Evolutionary conservation across 257 asterid species (phyloP), one percentile per base, ranked within the genome.

Genomic region (Plantago ovata): DNA sequence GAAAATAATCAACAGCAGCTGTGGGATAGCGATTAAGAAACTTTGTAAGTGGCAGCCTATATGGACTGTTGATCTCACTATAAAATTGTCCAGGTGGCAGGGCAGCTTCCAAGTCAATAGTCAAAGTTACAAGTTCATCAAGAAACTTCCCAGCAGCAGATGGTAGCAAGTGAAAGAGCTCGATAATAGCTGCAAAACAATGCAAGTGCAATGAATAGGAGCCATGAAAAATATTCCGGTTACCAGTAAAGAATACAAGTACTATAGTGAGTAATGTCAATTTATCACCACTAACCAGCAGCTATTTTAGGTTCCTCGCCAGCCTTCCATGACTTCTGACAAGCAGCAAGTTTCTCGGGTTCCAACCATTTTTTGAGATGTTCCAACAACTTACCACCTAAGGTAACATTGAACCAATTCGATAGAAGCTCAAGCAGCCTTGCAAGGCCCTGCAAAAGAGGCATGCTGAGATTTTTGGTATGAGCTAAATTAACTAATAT

Each of bases 281-380:
- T 20, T 50, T 19, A 20, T 50, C 38, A 72, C 33, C 52, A 80
- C 84, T 72, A 73, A 90, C 99, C 99, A 75, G 99, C 92, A 67
- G 99, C 99, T 69, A 93, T 86, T 80, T 93, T 93, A 50, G 99
- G 99, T 69, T 93, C 99, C 81, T 93, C 99, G 24, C 99, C 99
- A 78, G 99, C 88, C 82, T 93, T 93, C 99, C 99, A 93, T n/a
- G 96, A 71, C 78, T 93, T 93, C 80, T 86, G 99, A 66, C 90
- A 77, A 81, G 58, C 85, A 12, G 94, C 97, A 42, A 93, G 95
- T 69, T 93, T 93, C 64, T 93, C 99, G 65, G 99, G 99, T 74
- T 93, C 99, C 81, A 93, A 79, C 99, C 99, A 93, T 80, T 93
- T 93, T 75, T 78, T 89, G 41, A 93, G 97, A 79, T 93, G 99